phyloP scores from a whole-genome alignment of 495 filamentous ascomycete species.

The Podospora australis region DNA sequence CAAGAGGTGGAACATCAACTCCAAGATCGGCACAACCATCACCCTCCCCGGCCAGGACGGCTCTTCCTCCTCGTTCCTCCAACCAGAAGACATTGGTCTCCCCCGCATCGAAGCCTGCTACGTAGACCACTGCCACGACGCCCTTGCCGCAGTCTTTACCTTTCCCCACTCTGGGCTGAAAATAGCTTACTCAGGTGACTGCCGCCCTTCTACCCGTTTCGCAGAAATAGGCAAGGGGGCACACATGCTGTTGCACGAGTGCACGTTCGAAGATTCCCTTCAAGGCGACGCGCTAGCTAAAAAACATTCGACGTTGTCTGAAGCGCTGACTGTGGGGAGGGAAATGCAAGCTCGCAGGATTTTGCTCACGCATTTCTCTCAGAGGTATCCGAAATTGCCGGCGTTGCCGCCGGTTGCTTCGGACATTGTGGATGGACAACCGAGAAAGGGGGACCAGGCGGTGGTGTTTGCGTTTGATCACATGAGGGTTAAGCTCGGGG shows the following conservation, averaged over 20 bases:
- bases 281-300: constrained; percentile 72
- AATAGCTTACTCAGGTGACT: constrained; percentile 88
- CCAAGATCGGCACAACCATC: no score
- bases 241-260: constrained; percentile 87
- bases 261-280: constrained; percentile 87
- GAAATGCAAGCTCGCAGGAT: constrained; percentile 70
- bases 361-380: constrained; percentile 87
- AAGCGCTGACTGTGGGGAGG: constrained; percentile 72
- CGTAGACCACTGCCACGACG: constrained; percentile 73
- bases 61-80: background rate
- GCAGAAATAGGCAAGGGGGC: constrained; percentile 62
- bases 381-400: constrained; percentile 87
- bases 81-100: constrained; percentile 29
- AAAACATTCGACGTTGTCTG: constrained; percentile 78
- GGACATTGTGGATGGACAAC: constrained; percentile 4
- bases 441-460: constrained; percentile 36
- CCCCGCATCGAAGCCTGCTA: constrained; percentile 48
- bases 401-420: constrained; percentile 36
- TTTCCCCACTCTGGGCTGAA: constrained; percentile 71
- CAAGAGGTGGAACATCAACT: no score
- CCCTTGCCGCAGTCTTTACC: constrained; percentile 68
- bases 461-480: constrained; percentile 82
- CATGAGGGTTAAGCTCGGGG: constrained; percentile 75
- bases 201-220: constrained; percentile 67
- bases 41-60: no score